Conservation (phyloP, 495 filamentous ascomycete species). For the Aspergillus coremiiformis region DNA sequence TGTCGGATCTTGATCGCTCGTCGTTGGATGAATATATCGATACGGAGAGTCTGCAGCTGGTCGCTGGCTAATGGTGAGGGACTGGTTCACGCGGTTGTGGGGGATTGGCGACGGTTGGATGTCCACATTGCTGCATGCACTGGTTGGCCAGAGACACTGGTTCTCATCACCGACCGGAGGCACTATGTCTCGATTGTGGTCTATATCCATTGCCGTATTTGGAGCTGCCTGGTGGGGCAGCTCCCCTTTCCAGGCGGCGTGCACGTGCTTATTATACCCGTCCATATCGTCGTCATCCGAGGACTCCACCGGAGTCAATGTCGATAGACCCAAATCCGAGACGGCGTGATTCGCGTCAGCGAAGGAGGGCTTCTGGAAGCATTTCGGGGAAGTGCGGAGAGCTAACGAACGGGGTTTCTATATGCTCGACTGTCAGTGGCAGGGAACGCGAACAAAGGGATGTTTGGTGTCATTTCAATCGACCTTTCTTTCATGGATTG, state of each 20-base stretch:
- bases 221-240: background rate
- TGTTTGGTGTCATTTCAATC: background rate
- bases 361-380: slow-evolving; percentile 12
- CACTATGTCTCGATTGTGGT: slow-evolving; percentile 44
- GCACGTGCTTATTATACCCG: slow-evolving; percentile 8
- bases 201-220: slow-evolving; percentile 37
- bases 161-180: slow-evolving; percentile 17
- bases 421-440: slow-evolving; percentile 1
- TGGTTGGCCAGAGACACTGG: slow-evolving; percentile 18
- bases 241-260: background rate
- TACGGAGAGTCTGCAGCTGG: slow-evolving; percentile 13
- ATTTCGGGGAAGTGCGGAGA: slow-evolving; percentile 26
- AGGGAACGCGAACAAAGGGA: background rate
- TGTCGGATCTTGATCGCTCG: background rate
- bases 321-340: slow-evolving; percentile 19
- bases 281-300: slow-evolving; percentile 35
- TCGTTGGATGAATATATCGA: slow-evolving; percentile 12
- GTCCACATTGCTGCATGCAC: slow-evolving; percentile 22
- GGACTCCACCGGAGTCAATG: slow-evolving; percentile 35
- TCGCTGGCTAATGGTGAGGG: slow-evolving; percentile 18
- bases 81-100: slow-evolving; percentile 26
- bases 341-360: slow-evolving; percentile 10
- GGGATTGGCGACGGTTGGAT: slow-evolving; percentile 49
- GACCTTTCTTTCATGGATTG: slow-evolving; percentile 20
- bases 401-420: slow-evolving; percentile 32